phyloP scores from a whole-genome alignment of 371 early-diverging fungal genomes.

The Saksenaea oblongispora region DNA sequence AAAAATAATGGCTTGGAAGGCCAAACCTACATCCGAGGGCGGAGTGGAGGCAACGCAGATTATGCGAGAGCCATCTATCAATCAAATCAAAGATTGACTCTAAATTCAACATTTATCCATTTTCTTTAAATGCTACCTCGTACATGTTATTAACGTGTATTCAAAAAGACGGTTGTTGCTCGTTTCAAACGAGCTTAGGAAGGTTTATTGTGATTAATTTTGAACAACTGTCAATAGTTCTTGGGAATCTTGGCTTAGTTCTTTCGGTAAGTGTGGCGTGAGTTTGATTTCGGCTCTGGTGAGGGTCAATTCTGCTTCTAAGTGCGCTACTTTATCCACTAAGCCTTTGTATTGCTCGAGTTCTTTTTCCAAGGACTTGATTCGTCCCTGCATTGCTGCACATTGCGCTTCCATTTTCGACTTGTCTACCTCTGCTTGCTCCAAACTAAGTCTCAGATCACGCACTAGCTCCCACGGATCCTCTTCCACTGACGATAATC shows the following conservation, averaged over 20 bases:
- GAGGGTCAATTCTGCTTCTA: constrained; percentile 44
- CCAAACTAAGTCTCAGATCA: constrained; percentile 20
- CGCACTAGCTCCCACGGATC: constrained; percentile 34
- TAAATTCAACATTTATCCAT: too few species aligned
- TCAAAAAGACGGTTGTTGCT: too few species aligned
- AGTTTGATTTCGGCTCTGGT: constrained; percentile 38
- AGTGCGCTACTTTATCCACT: constrained; percentile 33
- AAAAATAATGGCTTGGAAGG: too few species aligned
- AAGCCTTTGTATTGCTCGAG: constrained; percentile 27
- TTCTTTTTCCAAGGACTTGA: constrained; percentile 20
- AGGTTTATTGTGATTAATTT: too few species aligned
- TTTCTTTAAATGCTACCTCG: too few species aligned
- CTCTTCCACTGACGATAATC: neutral
- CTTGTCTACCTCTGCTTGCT: constrained; percentile 14
- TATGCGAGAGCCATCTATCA: too few species aligned
- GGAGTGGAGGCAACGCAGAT: too few species aligned
- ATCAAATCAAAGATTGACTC: too few species aligned
- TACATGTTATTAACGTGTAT: too few species aligned
- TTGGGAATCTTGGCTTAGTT: neutral
- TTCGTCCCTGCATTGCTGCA: constrained; percentile 13
- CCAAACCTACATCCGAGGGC: too few species aligned
- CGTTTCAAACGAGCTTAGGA: too few species aligned
- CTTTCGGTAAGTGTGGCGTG: constrained; percentile 20
- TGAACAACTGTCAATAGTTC: too few species aligned
- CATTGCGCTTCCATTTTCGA: constrained; percentile 14